Base-by-base conservation (phyloP, 352 stramenopile genomes). In the Thalassiosira hispida region DNA sequence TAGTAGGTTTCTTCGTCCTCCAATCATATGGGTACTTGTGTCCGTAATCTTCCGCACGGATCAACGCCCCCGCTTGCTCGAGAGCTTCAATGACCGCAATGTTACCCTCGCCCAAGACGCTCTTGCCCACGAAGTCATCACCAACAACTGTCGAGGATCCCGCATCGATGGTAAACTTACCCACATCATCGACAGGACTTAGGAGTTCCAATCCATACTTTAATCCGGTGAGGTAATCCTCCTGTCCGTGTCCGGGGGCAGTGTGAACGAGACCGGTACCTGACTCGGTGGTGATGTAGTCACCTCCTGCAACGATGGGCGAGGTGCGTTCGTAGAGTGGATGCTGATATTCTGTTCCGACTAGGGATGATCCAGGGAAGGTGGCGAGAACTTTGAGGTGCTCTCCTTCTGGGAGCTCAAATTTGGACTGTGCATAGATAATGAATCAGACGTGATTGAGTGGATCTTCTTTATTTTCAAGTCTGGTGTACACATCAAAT, bases 21-120 rank as follows among this genome's bases (percentile, higher is more conserved):
- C 97, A 99, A 91, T 99, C 97, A 92, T 99, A 99, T 35, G 97
- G 97, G 87, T 99, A 99, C 62, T 96, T 96, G 80, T 99, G 97
- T 60, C 93, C 91, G 77, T 98, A 98, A 66, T 95, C 91, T 77
- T 94, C 79, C 12, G 91, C 91, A 6, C 93, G 91, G 25, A 98
- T 86, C 59, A 99, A 87, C 12, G 93, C 88, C 29, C 94, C 94
- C 0, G 84, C 81, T 40, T 92, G 76, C 44, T 88, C 79, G 16
- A 99, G 91, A 49, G 92, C 85, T 23, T 96, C 89, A 61, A 99
- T 89, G n/a, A 99, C 94, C 0, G 93, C 95, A 29, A 86, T 76
- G 73, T 98, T 98, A 59, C 97, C 97, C 22, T 98, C 95, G 31
- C 75, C 79, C 18, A 96, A 63, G 23, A 99, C 97, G 67, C 93